phyloP scores from a whole-genome alignment of 441 rosid genomes.

The Populus tomentosa region DNA sequence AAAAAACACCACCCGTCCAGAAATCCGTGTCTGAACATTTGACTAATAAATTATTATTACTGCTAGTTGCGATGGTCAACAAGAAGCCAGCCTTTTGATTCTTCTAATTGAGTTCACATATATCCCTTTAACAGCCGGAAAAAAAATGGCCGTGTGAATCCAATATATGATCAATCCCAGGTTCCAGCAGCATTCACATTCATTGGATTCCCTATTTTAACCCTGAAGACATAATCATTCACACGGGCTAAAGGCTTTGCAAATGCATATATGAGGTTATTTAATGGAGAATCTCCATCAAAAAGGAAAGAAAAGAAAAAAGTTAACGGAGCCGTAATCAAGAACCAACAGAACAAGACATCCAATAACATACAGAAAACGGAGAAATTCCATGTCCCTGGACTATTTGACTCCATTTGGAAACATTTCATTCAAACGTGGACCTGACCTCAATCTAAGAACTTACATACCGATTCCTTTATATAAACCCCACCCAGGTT shows the following conservation, averaged over 20 bases:
- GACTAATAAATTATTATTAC: not conserved
- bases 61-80: not conserved
- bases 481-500: not conserved
- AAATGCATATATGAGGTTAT: not conserved
- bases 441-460: slow-evolving; percentile 19
- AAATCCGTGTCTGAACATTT: not conserved
- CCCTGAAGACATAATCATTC: not conserved
- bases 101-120: not conserved
- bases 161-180: not conserved
- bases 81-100: not conserved
- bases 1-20: too few species aligned
- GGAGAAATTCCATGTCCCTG: slow-evolving; percentile 12
- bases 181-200: not conserved
- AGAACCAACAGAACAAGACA: slow-evolving; percentile 8
- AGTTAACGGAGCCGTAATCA: not conserved
- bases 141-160: not conserved
- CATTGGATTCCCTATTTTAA: not conserved
- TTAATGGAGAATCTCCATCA: too few species aligned
- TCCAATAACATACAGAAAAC: slow-evolving; percentile 25
- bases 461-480: not conserved
- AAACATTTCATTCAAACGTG: slow-evolving; percentile 20
- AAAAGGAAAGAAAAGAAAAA: too few species aligned
- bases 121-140: not conserved
- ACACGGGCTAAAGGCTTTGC: slow-evolving; percentile 14
- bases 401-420: slow-evolving; percentile 19